phyloP scores from a whole-genome alignment of 805 yeast genomes.

The Myxozyma geophila region DNA sequence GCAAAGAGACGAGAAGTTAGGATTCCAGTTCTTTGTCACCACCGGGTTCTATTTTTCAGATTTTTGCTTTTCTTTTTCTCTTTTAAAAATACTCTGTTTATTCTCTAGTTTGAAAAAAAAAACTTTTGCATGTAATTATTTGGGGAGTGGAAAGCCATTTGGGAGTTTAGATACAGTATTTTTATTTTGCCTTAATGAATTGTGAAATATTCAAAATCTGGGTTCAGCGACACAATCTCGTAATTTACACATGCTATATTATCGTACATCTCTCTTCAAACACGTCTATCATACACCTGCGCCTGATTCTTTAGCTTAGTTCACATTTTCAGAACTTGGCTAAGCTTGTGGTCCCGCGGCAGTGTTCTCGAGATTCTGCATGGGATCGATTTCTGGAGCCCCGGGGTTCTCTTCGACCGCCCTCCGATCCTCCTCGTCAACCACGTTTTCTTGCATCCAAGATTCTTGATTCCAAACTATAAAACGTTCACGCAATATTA shows the following conservation, averaged over 20 bases:
- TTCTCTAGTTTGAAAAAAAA: not conserved
- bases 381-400: slow-evolving; percentile 15
- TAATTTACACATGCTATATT: not conserved
- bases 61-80: not conserved
- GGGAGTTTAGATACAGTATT: slow-evolving; percentile 5
- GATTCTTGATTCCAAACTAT: slow-evolving; percentile 34
- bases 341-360: slow-evolving; percentile 22
- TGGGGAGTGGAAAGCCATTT: not conserved
- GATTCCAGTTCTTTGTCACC: not conserved
- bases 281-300: not conserved
- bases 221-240: not conserved
- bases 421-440: slow-evolving; percentile 24
- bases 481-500: no score
- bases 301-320: not conserved
- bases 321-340: not conserved
- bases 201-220: not conserved
- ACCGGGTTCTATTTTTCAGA: not conserved
- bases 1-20: not conserved
- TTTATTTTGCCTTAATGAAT: slow-evolving; percentile 3
- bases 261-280: not conserved
- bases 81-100: not conserved
- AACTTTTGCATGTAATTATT: not conserved
- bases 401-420: slow-evolving; percentile 4
- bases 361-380: slow-evolving; percentile 23
- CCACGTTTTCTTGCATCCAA: slow-evolving; percentile 31